phyloP scores from a whole-genome alignment of 2,329 filamentous ascomycete genomes.

The Penicillium psychrosexuale region DNA sequence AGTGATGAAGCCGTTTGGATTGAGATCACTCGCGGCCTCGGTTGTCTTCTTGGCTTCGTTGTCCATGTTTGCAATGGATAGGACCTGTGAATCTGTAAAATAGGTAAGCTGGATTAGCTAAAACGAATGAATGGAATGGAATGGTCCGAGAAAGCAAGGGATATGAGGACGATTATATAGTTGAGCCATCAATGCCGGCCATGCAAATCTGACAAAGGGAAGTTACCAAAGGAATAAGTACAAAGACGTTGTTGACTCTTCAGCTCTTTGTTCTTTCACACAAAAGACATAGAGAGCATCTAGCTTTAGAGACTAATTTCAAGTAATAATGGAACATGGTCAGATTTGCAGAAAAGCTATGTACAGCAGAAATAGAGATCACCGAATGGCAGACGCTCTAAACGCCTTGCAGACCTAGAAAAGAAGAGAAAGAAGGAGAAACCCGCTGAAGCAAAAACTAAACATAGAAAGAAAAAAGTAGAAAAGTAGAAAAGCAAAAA shows the following conservation, averaged over 20 bases:
- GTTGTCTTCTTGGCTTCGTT: background rate
- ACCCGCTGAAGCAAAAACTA: constrained; percentile 9
- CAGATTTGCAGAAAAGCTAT: constrained; percentile 11
- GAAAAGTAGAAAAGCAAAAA: constrained; percentile 8
- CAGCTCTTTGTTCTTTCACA: background rate
- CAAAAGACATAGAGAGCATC: background rate
- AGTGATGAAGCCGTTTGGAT: constrained; percentile 3
- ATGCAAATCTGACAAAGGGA: background rate
- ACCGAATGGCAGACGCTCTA: constrained; percentile 18
- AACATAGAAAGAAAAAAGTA: background rate
- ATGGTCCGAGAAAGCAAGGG: background rate
- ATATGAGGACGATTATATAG: background rate
- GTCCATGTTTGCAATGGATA: background rate
- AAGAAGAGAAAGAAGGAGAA: constrained; percentile 2
- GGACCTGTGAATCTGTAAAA: background rate
- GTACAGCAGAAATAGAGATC: constrained; percentile 12
- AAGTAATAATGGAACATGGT: background rate
- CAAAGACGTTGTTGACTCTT: background rate
- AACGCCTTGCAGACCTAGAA: constrained; percentile 15
- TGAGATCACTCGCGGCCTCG: background rate
- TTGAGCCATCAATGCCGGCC: background rate
- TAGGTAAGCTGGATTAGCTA: background rate
- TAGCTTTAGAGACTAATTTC: background rate
- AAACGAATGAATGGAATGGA: background rate
- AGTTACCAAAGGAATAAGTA: background rate